phyloP scores from a whole-genome alignment of 257 asterid species.

The Nicotiana obtusifolia region DNA sequence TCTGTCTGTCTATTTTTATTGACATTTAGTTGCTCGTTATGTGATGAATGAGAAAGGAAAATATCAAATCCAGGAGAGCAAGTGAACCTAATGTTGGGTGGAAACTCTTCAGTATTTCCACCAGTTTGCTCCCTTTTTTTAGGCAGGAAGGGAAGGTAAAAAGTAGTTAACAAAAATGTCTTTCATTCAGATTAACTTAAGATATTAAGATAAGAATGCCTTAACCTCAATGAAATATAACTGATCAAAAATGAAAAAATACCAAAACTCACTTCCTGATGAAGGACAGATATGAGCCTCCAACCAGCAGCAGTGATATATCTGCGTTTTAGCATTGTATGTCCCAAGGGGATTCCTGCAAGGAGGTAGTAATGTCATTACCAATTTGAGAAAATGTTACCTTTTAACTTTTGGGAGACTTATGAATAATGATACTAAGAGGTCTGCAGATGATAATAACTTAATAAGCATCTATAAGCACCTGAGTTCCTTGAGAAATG shows the following conservation, averaged over 20 bases:
- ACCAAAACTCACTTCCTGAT: conserved; percentile 63
- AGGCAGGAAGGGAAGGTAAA: neutral
- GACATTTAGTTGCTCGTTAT: neutral
- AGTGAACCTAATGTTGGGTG: neutral
- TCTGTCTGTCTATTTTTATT: neutral
- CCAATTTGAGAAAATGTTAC: neutral
- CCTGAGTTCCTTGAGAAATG: conserved; percentile 95
- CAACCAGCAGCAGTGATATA: conserved; percentile 80
- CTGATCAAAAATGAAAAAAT: neutral
- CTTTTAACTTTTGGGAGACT: neutral
- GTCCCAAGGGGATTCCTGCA: conserved; percentile 79
- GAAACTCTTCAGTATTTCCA: neutral
- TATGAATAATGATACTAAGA: neutral
- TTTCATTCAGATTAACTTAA: neutral
- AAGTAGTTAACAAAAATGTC: neutral
- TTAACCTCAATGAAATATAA: neutral
- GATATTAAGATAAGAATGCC: neutral
- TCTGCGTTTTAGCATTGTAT: conserved; percentile 84
- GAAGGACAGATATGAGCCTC: conserved; percentile 61
- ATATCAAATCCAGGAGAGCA: neutral
- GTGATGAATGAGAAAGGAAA: neutral
- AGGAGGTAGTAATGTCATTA: conserved; percentile 10
- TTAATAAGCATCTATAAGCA: conserved; percentile 23
- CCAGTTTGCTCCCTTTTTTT: neutral
- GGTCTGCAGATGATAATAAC: neutral